These are phyloP conservation scores for Incumbomyces lentus DNA, from an alignment of 2,329 filamentous ascomycete genomes.

Conservation along the genomic window DNA sequence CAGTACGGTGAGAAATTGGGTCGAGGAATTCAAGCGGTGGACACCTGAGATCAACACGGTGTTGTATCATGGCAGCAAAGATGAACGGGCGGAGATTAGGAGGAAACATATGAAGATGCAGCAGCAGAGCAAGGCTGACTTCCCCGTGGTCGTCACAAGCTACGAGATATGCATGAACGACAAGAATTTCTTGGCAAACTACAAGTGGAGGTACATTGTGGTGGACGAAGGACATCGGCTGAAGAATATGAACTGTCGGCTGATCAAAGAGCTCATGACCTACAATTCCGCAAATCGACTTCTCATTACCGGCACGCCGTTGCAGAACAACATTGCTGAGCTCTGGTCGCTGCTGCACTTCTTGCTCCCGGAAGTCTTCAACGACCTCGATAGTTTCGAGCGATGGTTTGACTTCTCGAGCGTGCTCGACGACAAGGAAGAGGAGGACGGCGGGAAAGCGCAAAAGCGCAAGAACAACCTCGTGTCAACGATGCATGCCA, in stretches of 20 bases:
- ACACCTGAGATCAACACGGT: constrained; percentile 78
- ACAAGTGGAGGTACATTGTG: constrained; percentile 95
- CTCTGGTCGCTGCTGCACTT: constrained; percentile 94
- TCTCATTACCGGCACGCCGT: constrained; percentile 84
- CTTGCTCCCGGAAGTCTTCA: constrained; percentile 82
- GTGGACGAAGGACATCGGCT: constrained; percentile 97
- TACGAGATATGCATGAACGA: constrained; percentile 96
- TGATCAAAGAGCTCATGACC: constrained; percentile 78
- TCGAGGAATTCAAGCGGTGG: constrained; percentile 87
- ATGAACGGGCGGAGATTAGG: constrained; percentile 67
- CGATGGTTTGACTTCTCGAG: constrained; percentile 96
- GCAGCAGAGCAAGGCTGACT: constrained; percentile 58
- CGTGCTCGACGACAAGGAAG: constrained; percentile 69
- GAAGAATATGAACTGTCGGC: constrained; percentile 89
- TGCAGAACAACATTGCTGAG: constrained; percentile 93
- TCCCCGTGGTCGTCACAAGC: constrained; percentile 86
- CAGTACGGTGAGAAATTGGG: constrained; percentile 91
- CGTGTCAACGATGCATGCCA: constrained; percentile 80
- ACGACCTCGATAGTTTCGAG: constrained; percentile 85
- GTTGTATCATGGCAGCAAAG: constrained; percentile 78
- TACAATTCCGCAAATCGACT: constrained; percentile 86
- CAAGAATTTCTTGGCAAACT: constrained; percentile 65
- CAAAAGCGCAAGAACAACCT: constrained; percentile 68
- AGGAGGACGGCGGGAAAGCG: constrained; percentile 60
- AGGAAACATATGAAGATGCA: constrained; percentile 56